Percentiles rank a stretch among this genome's conserved stretches.
Evolutionary conservation across 2,329 filamentous ascomycete genomes (phyloP).

Genomic region (Arachnomyces sp.): DNA sequence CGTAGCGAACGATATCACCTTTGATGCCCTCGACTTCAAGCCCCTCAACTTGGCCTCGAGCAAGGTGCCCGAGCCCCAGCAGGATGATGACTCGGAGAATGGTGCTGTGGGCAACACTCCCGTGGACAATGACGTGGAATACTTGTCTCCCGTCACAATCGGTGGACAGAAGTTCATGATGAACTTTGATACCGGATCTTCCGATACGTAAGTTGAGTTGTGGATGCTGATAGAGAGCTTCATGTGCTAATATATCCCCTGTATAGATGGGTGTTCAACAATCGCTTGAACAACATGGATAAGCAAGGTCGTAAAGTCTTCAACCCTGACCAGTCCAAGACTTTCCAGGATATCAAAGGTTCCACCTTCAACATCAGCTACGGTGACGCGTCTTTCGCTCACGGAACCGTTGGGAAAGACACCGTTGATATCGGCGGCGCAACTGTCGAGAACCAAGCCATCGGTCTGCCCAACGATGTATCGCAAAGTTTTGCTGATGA

Average conservation of each 20-base stretch:
- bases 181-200: constrained; percentile 69
- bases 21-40: constrained; percentile 29
- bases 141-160: constrained; percentile 61
- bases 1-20: constrained; percentile 35
- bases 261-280: constrained; percentile 62
- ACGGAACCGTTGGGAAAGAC: constrained; percentile 59
- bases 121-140: constrained; percentile 59
- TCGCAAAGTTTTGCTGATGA: constrained; percentile 53
- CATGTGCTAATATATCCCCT: constrained; percentile 3
- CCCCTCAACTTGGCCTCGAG: constrained; percentile 19
- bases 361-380: constrained; percentile 59
- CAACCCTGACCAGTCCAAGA: constrained; percentile 45
- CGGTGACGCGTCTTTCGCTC: constrained; percentile 58
- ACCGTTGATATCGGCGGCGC: constrained; percentile 60
- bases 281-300: constrained; percentile 41
- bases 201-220: constrained; percentile 51
- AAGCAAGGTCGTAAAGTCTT: constrained; percentile 49
- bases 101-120: constrained; percentile 59
- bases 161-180: constrained; percentile 62
- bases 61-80: constrained; percentile 2
- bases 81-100: constrained; percentile 26
- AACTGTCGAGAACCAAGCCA: constrained; percentile 53
- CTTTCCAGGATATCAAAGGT: constrained; percentile 43
- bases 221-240: constrained; percentile 1
- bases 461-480: constrained; percentile 58